Base-by-base conservation (phyloP, 192 early-diverging fungal species). In the Coemansia sp. region DNA sequence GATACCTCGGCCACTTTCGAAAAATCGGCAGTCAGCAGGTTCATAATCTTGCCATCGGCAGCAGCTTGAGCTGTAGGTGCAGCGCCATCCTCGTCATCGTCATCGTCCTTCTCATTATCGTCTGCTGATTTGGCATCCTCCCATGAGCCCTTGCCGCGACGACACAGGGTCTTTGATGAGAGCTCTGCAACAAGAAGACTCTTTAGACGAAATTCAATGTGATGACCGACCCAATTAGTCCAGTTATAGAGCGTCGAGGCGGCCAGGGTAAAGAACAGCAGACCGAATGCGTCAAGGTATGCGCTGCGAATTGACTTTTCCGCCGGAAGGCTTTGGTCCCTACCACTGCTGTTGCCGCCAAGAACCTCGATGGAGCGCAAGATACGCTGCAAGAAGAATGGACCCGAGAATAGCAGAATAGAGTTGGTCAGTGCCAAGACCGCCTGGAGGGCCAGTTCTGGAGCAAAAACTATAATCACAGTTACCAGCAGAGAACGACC, bases 1-100 rank as follows among this genome's bases (percentile, higher is more conserved):
- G 71, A 62, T 9, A 85, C 84, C 49, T 87, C 87, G 9, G 80
- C 75, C 6, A 93, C 78, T 21, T 88, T 87, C 26, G 82, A 75
- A 2, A 91, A 84, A 72, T 95, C 93, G 0, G 88, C 86, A 3
- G 89, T 85, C 74, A 91, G 88, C 47, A 93, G 70, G 53, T 93
- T 93, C 71, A 91, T 86, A 26, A 93, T 87, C 44, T 87, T 90
- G 42, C 91, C 91, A 28, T 86, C 76, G 21, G 82, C 74, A 13
- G 77, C 77, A 0, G 70, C 75, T 37, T 73, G 57, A 2, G 67
- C 69, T 8, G 75, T 72, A 8, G 76, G 64, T 14, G 78, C 67
- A n/a, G 67, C 75, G 6, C 65, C 62, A 3, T 64, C 73, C 23
- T 64, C 68, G 0, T 82, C 69, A 28, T 64, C 76, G 3, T 71